These are phyloP conservation scores for Malus domestica DNA, from an alignment of 306 rosid species.

Conservation along the genomic window DNA sequence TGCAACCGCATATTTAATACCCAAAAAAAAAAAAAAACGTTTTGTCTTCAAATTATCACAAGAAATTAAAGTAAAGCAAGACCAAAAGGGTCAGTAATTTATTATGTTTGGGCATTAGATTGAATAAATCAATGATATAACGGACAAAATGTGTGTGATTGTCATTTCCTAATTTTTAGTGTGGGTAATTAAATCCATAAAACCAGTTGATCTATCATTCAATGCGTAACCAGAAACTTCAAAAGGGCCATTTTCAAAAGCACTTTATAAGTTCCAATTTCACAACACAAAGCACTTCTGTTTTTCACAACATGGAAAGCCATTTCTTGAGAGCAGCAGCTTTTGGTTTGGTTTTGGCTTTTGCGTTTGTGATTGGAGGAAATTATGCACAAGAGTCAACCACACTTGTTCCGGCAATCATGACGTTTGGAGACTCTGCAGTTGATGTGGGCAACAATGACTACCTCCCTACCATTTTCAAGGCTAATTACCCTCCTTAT, in stretches of 20 bases:
- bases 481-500: constrained; percentile 91
- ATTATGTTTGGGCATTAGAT: not conserved
- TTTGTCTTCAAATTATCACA: not conserved
- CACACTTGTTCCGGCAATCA: constrained; percentile 73
- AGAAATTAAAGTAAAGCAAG: not conserved
- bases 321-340: constrained; percentile 15
- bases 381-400: constrained; percentile 54
- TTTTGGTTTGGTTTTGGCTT: constrained; percentile 35
- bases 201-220: constrained; percentile 35
- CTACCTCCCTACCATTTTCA: constrained; percentile 67
- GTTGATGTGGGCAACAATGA: constrained; percentile 91
- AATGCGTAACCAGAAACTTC: constrained; percentile 29
- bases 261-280: constrained; percentile 21
- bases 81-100: not conserved
- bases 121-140: too few relatives aligned
- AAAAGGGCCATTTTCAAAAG: constrained; percentile 18
- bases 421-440: constrained; percentile 85
- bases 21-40: not conserved
- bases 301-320: constrained; percentile 32
- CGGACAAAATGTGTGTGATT: too few relatives aligned
- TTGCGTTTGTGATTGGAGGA: constrained; percentile 15
- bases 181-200: not conserved
- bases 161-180: not conserved
- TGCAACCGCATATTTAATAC: constrained; percentile 1
- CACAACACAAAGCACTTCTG: constrained; percentile 7